Base-by-base conservation (phyloP, 805 yeast genomes). In the Schizosaccharomyces octosporus region DNA sequence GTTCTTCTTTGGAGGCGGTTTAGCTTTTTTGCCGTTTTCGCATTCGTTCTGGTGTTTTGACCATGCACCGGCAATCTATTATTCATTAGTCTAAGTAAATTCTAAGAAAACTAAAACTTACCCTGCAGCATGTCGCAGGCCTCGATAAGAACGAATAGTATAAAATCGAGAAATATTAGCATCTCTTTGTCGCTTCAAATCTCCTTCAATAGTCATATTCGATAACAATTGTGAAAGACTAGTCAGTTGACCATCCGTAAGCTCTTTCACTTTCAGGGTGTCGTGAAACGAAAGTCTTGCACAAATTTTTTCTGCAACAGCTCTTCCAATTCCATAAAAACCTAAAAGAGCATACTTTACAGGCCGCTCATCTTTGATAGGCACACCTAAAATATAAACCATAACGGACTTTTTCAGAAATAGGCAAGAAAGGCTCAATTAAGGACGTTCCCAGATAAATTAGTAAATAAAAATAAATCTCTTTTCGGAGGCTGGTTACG, bases 231-330 rank as follows among this genome's bases (percentile, higher is more conserved):
- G 90, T 48, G 95, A 84, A 57, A 93, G 76, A 43, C 85, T 81
- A 80, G 90, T 78, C 57, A 88, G 78, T 67, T 88, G 95, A 32
- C 87, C 85, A 72, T 93, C 97, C 36, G 84, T 76, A 48, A 93
- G 78, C 72, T 93, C 95, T 70, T 86, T 93, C 85, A 89, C 84
- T 73, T 95, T 81, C 95, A 90, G 89, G 70, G 79, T 76, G 58
- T 97, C 97, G 69, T 89, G 90, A 63, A 93, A 79, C 11, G 95
- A 96, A 27, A 90, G 80, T 69, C 82, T 87, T 48, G 97, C 82
- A 70, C 96, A 88, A 61, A 93, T 76, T 67, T 76, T 75, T 64
- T 79, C 79, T 1, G 97, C 90, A 9, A 85, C 81, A 61, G 74
- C 71, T 58, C 74, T 72, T n/a, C 97, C 96, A 51, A 93, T 75